These are phyloP conservation scores for Sphenostylis stenocarpa DNA, from an alignment of 306 rosid species.

Conservation along the genomic window DNA sequence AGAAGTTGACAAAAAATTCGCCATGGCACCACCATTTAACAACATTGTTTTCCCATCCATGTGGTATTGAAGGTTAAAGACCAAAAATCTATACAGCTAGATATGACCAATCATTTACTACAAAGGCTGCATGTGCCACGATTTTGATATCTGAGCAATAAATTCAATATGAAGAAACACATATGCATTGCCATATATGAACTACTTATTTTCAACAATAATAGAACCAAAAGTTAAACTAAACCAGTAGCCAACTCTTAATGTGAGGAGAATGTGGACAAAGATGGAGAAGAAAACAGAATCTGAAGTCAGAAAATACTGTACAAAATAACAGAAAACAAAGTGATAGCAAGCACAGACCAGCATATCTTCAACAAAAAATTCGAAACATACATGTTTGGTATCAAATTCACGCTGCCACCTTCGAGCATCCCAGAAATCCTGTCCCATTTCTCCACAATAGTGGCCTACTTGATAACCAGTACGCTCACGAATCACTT, in stretches of 20 bases:
- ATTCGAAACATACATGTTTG: constrained; percentile 62
- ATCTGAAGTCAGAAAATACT: constrained; percentile 15
- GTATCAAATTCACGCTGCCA: constrained; percentile 94
- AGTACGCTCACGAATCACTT: constrained; percentile 94
- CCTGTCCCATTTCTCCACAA: constrained; percentile 99
- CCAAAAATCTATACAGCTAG: neutral
- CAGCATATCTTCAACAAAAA: constrained; percentile 23
- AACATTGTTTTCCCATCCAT: neutral
- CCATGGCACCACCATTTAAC: too few species aligned
- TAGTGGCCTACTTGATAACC: constrained; percentile 96
- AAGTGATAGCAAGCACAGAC: constrained; percentile 14
- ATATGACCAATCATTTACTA: neutral
- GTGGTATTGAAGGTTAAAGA: neutral
- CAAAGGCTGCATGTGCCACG: neutral
- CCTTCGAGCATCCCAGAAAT: constrained; percentile 97
- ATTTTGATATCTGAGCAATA: neutral
- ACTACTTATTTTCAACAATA: neutral
- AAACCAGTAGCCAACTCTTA: neutral
- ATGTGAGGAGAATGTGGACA: neutral
- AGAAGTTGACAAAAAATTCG: too few species aligned
- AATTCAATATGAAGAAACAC: neutral
- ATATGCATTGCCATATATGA: neutral
- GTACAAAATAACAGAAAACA: constrained; percentile 17
- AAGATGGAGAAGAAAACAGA: neutral
- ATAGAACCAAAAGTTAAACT: neutral